Evolutionary conservation across 1,139 yeast species (phyloP).

Genomic region (Taphrina deformans): DNA sequence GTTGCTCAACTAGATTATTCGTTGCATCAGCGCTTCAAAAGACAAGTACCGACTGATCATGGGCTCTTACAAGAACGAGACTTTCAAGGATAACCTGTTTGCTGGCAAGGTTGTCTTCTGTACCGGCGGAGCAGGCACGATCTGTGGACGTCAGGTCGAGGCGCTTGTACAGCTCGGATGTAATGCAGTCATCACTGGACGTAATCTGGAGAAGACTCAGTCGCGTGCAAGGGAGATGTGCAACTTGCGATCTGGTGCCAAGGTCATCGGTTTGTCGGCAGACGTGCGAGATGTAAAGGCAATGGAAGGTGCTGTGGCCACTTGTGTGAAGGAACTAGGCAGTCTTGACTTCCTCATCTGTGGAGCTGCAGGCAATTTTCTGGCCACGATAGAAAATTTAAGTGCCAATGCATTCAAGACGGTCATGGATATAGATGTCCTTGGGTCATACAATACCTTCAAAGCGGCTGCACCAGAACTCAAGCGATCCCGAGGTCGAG

Average conservation of each 20-base stretch:
- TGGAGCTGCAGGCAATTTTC: conserved; percentile 94
- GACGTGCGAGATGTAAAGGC: conserved; percentile 73
- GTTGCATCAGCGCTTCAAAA: no score
- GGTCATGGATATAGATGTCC: conserved; percentile 76
- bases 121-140: conserved; percentile 55
- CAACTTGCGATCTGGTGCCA: conserved; percentile 57
- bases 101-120: conserved; percentile 82
- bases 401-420: conserved; percentile 84
- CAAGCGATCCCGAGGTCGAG: conserved; percentile 60
- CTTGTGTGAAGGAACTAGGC: conserved; percentile 66
- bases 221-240: conserved; percentile 66
- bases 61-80: conserved; percentile 18
- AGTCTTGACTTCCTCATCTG: conserved; percentile 80
- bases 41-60: no score
- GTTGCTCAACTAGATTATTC: no score
- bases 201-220: conserved; percentile 60
- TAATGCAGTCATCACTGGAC: conserved; percentile 78
- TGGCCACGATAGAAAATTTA: conserved; percentile 73
- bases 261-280: conserved; percentile 64
- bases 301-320: conserved; percentile 60
- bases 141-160: conserved; percentile 50
- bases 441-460: conserved; percentile 83
- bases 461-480: conserved; percentile 58
- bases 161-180: conserved; percentile 82
- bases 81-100: conserved; percentile 65